These are phyloP conservation scores for Aspergillus egyptiacus DNA, from an alignment of 495 filamentous ascomycete genomes.

Conservation along the genomic window DNA sequence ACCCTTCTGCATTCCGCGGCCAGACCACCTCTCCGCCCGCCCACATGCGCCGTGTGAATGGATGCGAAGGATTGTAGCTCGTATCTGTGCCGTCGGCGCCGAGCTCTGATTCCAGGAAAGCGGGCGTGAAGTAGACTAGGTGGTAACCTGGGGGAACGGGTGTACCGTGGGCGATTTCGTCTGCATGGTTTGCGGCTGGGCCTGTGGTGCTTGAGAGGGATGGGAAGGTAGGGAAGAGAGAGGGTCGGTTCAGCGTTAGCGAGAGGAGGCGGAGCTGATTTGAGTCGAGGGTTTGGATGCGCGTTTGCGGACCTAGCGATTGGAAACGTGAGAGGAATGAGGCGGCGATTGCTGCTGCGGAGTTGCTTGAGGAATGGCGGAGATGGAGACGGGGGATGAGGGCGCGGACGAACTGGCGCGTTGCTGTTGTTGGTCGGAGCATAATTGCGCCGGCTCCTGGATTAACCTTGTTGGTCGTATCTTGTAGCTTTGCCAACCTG, in stretches of 20 bases:
- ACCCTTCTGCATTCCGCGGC: conserved; percentile 31
- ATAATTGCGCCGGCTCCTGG: no score
- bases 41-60: conserved; percentile 73
- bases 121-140: conserved; percentile 64
- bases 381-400: conserved; percentile 4
- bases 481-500: not conserved
- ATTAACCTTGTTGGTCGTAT: not conserved
- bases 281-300: conserved; percentile 48
- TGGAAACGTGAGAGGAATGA: conserved; percentile 41
- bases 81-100: conserved; percentile 67
- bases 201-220: conserved; percentile 24
- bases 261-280: conserved; percentile 53
- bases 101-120: conserved; percentile 47
- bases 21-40: conserved; percentile 61
- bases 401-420: not conserved
- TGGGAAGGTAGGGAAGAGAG: conserved; percentile 27
- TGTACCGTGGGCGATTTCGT: conserved; percentile 24
- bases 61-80: conserved; percentile 57
- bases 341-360: conserved; percentile 32
- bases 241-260: conserved; percentile 46
- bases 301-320: conserved; percentile 36
- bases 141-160: conserved; percentile 62
- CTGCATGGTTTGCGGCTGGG: conserved; percentile 11
- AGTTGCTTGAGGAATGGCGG: conserved; percentile 9
- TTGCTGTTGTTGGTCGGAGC: conserved; percentile 1